These are phyloP conservation scores for Leucoagaricus sp. DNA, from an alignment of 1,284 basidiomycete species.

Conservation along the genomic window DNA sequence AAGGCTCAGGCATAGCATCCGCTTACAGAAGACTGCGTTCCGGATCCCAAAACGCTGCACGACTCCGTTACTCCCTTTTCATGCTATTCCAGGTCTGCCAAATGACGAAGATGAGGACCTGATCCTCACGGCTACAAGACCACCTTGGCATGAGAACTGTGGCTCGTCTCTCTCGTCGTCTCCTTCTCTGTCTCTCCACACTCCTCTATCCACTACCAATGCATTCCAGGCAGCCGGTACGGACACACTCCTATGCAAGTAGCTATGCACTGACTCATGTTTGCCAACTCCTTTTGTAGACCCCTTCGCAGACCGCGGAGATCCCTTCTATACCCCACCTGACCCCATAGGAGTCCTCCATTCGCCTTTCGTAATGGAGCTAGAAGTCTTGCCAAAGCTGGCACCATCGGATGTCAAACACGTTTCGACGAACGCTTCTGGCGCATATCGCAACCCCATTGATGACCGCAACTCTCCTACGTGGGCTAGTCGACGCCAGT, in stretches of 20 bases:
- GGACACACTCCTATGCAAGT: neutral
- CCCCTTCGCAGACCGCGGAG: constrained; percentile 3
- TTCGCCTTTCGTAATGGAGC: neutral
- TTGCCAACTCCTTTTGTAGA: neutral
- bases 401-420: neutral
- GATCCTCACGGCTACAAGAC: neutral
- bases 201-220: constrained; percentile 9
- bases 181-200: constrained; percentile 6
- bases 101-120: neutral
- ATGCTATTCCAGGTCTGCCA: neutral
- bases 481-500: neutral
- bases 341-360: neutral
- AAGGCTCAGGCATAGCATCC: constrained; percentile 1
- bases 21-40: neutral
- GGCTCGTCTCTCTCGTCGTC: constrained; percentile 1
- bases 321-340: neutral
- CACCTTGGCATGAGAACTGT: neutral
- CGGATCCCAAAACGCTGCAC: constrained; percentile 4
- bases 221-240: neutral
- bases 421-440: neutral
- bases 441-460: neutral
- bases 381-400: neutral
- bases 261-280: neutral
- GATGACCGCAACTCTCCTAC: neutral
- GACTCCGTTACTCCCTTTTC: constrained; percentile 12